Base-by-base conservation (phyloP, 257 asterid genomes). In the Solanum ossicruentum region DNA sequence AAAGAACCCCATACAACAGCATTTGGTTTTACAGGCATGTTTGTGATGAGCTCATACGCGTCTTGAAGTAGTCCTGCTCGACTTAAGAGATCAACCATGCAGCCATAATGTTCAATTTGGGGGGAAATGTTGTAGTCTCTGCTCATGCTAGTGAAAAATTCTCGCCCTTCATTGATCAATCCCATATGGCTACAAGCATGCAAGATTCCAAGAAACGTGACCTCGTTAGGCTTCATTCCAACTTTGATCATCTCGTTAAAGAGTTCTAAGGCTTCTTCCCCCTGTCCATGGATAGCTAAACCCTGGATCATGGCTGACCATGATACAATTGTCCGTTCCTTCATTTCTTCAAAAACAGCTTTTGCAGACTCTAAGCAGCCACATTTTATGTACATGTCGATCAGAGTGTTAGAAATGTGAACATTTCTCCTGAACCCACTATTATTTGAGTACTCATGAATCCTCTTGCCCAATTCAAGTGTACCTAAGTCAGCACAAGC, bases 231-330 rank as follows among this genome's bases (percentile, higher is more conserved):
- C 86, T 85, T 88, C 83, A 88, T n/a, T 60, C 95, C 94, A 1
- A 87, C 82, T 67, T 58, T 86, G 80, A 86, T 86, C 98, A 94
- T 92, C 81, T 86, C 41, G 71, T 67, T 82, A 83, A 93, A 94
- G 84, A 92, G 92, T 17, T 88, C 69, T 63, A 94, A 83, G 10
- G 98, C 93, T 84, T 90, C 88, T 20, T 85, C 88, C 0, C 88
- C 97, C 51, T 85, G 87, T 26, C 97, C 98, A 66, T 94, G 93
- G 80, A 94, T 86, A 57, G 97, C 95, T 21, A 91, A 89, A 83
- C 97, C 97, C 71, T 89, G 95, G 71, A 94, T 92, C 93, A 94
- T 94, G 77, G 97, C 87, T 54, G 95, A 93, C 95, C 95, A 94
- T 7, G 95, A 90, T 85, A 94, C 84, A 57, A 94, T 67, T 6